Percentiles rank a stretch among this genome's conserved stretches.
Conservation (phyloP, 2,329 filamentous ascomycete species). For the Pestalotiopsis sp. region DNA sequence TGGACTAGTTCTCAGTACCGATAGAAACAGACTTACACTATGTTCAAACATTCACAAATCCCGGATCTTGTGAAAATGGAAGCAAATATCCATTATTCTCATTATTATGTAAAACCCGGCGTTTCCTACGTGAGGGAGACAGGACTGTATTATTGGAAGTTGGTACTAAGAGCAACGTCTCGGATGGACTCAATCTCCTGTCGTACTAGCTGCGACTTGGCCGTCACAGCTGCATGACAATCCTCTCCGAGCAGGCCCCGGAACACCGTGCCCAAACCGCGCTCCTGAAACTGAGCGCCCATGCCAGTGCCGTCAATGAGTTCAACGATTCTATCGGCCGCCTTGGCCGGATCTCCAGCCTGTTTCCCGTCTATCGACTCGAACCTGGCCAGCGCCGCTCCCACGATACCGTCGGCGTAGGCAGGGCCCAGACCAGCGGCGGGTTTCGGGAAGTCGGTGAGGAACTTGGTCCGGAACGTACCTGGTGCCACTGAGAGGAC, state of each 20-base stretch:
- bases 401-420: neutral
- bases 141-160: neutral
- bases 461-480: constrained; percentile 43
- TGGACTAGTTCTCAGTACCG: no score
- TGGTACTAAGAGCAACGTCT: neutral
- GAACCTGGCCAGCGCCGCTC: constrained; percentile 18
- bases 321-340: constrained; percentile 38
- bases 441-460: constrained; percentile 21
- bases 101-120: neutral
- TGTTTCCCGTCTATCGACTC: constrained; percentile 24
- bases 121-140: neutral
- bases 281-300: constrained; percentile 28
- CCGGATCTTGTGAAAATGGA: neutral
- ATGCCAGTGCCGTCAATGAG: constrained; percentile 34
- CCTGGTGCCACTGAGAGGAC: constrained; percentile 46
- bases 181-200: neutral
- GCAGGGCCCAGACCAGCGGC: constrained; percentile 14
- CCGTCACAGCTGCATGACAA: neutral
- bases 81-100: neutral
- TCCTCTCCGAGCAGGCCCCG: constrained; percentile 41
- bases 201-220: neutral
- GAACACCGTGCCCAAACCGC: constrained; percentile 30
- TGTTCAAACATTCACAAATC: neutral
- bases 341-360: constrained; percentile 36
- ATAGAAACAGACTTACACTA: no score